These are phyloP conservation scores for Aspergillus thermomutatus DNA, from an alignment of 2,329 filamentous ascomycete genomes.

Conservation along the genomic window DNA sequence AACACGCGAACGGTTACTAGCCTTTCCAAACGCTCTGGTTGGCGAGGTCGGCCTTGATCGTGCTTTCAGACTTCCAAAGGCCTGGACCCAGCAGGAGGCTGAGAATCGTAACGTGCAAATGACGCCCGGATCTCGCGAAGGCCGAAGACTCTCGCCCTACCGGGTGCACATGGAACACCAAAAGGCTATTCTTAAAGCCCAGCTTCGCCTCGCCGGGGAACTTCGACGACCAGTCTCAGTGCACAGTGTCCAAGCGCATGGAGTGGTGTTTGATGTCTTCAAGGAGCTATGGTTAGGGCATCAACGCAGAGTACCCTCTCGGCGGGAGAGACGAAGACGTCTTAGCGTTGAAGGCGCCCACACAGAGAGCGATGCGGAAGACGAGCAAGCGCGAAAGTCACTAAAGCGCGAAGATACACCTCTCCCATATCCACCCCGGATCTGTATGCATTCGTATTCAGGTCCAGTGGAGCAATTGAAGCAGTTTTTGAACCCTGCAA, in stretches of 20 bases:
- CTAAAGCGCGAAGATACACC: constrained; percentile 14
- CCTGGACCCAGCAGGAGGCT: constrained; percentile 40
- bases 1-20: constrained; percentile 47
- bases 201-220: constrained; percentile 58
- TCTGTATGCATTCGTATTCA: constrained; percentile 93
- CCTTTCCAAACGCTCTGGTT: constrained; percentile 54
- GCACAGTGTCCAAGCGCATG: constrained; percentile 63
- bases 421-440: constrained; percentile 75
- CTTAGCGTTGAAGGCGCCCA: constrained; percentile 30
- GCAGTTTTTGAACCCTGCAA: constrained; percentile 70
- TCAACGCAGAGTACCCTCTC: constrained; percentile 50
- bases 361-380: constrained; percentile 27
- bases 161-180: constrained; percentile 58
- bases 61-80: constrained; percentile 57
- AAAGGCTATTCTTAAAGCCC: constrained; percentile 53
- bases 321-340: constrained; percentile 42
- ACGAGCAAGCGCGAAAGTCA: constrained; percentile 13
- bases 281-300: constrained; percentile 57
- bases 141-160: constrained; percentile 55
- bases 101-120: constrained; percentile 36
- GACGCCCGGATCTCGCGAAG: constrained; percentile 60
- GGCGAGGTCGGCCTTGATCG: constrained; percentile 63
- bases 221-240: constrained; percentile 56
- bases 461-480: constrained; percentile 70
- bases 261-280: constrained; percentile 54